Evolutionary conservation across 2,329 filamentous ascomycete genomes (phyloP).

Genomic region (Penicillium freii): DNA sequence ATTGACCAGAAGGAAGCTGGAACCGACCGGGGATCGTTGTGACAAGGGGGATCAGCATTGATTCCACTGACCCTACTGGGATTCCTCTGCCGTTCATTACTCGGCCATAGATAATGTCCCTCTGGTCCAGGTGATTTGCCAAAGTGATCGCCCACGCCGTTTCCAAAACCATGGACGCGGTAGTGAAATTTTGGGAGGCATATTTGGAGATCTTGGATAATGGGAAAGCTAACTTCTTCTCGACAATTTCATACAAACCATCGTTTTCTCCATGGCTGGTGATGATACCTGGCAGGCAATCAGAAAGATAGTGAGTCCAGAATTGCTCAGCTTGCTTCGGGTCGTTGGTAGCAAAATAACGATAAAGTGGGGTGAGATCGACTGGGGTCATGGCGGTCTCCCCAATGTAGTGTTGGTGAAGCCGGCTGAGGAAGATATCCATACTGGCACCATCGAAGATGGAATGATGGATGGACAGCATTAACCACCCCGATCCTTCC

Average conservation of each 20-base stretch:
- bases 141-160: background rate
- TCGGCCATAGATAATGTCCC: background rate
- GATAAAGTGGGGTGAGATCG: conserved; percentile 3
- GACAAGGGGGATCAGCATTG: conserved; percentile 4
- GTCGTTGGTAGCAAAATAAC: background rate
- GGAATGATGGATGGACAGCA: conserved; percentile 16
- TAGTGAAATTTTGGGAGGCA: background rate
- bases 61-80: background rate
- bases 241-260: background rate
- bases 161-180: conserved; percentile 2
- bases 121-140: background rate
- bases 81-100: conserved; percentile 6
- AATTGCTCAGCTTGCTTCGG: background rate
- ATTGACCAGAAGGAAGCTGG: background rate
- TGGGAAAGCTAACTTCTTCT: background rate
- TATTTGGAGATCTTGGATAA: background rate
- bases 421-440: conserved; percentile 7
- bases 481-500: conserved; percentile 4
- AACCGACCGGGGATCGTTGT: conserved; percentile 1
- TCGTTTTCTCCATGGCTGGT: background rate
- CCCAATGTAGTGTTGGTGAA: conserved; percentile 14
- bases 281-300: background rate
- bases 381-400: background rate
- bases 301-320: background rate
- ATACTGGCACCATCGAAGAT: conserved; percentile 17